phyloP scores from a whole-genome alignment of 2,329 filamentous ascomycete species.

The Colletotrichum gigasporum region DNA sequence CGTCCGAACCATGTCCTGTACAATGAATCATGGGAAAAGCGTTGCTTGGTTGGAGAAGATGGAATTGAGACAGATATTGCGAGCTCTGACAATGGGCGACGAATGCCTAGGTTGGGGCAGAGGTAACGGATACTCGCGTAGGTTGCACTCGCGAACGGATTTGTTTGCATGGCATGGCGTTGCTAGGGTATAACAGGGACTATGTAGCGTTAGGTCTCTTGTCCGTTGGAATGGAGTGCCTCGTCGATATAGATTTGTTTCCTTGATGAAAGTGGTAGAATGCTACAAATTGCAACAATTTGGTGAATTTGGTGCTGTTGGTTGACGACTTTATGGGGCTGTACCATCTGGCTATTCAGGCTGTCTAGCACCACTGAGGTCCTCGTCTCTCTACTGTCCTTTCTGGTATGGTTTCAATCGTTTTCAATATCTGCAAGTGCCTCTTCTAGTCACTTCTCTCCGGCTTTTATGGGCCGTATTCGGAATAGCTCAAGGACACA shows the following conservation, averaged over 20 bases:
- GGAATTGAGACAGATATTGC: conserved; percentile 1
- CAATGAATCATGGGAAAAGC: conserved; percentile 30
- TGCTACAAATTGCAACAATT: no score
- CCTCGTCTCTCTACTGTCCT: no score
- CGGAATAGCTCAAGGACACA: no score
- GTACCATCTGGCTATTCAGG: no score
- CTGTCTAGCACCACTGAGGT: no score
- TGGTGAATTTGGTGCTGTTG: no score
- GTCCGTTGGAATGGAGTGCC: background rate
- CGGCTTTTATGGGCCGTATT: no score
- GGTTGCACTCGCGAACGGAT: conserved; percentile 11
- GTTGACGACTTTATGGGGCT: no score
- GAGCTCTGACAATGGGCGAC: conserved; percentile 1
- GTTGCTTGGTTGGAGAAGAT: conserved; percentile 22
- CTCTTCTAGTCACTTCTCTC: no score
- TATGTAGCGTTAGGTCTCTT: conserved; percentile 8
- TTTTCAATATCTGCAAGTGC: no score
- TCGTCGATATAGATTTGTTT: background rate
- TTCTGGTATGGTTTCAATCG: no score
- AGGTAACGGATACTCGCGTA: background rate
- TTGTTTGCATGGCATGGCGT: conserved; percentile 33
- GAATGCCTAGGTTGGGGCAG: background rate
- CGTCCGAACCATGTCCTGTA: conserved; percentile 4
- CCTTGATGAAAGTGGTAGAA: no score
- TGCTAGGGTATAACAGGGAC: conserved; percentile 28